These are phyloP conservation scores for Osmanthus fragrans DNA, from an alignment of 257 asterid genomes.

Conservation along the genomic window DNA sequence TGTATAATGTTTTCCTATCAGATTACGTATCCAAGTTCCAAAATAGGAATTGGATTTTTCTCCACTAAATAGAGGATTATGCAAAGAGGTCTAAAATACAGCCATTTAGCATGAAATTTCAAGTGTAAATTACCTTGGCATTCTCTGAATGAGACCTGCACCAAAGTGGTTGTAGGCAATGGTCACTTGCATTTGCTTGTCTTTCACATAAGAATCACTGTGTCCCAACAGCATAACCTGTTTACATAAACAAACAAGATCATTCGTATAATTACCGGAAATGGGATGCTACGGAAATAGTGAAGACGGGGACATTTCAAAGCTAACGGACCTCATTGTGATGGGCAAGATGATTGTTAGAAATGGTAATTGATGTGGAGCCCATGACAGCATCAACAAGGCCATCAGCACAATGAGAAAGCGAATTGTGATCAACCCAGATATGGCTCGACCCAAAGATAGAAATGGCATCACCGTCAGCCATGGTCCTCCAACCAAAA, in stretches of 20 bases:
- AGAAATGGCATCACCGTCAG: conserved; percentile 88
- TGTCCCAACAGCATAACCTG: conserved; percentile 96
- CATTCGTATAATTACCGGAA: background rate
- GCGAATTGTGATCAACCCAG: conserved; percentile 91
- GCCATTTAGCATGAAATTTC: background rate
- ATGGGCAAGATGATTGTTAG: conserved; percentile 83
- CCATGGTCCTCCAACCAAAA: conserved; percentile 90
- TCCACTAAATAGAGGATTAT: background rate
- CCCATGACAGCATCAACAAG: conserved; percentile 97
- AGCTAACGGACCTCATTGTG: conserved; percentile 69
- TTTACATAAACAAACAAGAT: conserved; percentile 16
- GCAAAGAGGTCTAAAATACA: background rate
- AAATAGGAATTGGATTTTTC: background rate
- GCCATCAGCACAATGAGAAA: conserved; percentile 88
- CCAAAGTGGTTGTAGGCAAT: conserved; percentile 96
- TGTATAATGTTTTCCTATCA: background rate
- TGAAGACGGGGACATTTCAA: background rate
- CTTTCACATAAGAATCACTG: conserved; percentile 78
- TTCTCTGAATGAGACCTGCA: conserved; percentile 88
- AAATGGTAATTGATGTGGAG: conserved; percentile 84
- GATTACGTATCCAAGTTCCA: background rate
- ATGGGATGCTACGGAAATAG: background rate
- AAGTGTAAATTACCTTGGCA: conserved; percentile 70
- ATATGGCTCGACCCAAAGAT: conserved; percentile 86
- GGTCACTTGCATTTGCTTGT: conserved; percentile 93